phyloP scores from a whole-genome alignment of 305 asterid genomes.

The Solanum hybrid region DNA sequence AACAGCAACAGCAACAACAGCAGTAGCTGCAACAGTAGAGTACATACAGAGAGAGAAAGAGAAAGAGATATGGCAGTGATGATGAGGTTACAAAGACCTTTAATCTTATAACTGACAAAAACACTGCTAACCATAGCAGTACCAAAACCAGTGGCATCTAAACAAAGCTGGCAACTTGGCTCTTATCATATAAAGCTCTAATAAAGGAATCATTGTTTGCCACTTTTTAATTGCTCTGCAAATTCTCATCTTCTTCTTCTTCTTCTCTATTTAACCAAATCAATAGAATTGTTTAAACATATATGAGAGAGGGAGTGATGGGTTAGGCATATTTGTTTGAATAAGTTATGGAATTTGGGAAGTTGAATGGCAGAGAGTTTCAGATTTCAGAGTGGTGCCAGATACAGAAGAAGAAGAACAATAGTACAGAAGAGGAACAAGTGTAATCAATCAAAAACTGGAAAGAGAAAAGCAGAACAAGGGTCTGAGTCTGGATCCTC shows the following conservation, averaged over 20 bases:
- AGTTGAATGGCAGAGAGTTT: constrained; percentile 40
- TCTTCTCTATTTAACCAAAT: background rate
- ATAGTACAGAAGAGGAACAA: constrained; percentile 12
- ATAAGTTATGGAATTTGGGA: constrained; percentile 40
- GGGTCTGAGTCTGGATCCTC: constrained; percentile 84
- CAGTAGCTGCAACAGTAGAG: constrained; percentile 13
- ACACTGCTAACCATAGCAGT: constrained; percentile 62
- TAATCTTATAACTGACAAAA: constrained; percentile 60
- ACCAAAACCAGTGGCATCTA: constrained; percentile 33
- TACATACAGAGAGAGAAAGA: background rate
- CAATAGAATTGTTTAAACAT: background rate
- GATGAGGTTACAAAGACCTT: constrained; percentile 46
- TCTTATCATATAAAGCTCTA: constrained; percentile 8
- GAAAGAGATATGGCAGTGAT: constrained; percentile 22
- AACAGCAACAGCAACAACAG: constrained; percentile 12
- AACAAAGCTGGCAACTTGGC: constrained; percentile 9
- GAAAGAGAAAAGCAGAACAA: constrained; percentile 29
- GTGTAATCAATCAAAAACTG: constrained; percentile 39
- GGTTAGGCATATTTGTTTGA: constrained; percentile 37
- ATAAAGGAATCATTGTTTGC: background rate
- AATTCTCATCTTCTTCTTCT: background rate
- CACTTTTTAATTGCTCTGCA: background rate
- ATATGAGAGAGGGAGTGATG: constrained; percentile 18
- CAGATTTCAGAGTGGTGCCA: constrained; percentile 14
- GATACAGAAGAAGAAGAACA: constrained; percentile 8